Conservation (phyloP, 176 grass and related monocot genomes). For the Rhynchospora tenuis region DNA sequence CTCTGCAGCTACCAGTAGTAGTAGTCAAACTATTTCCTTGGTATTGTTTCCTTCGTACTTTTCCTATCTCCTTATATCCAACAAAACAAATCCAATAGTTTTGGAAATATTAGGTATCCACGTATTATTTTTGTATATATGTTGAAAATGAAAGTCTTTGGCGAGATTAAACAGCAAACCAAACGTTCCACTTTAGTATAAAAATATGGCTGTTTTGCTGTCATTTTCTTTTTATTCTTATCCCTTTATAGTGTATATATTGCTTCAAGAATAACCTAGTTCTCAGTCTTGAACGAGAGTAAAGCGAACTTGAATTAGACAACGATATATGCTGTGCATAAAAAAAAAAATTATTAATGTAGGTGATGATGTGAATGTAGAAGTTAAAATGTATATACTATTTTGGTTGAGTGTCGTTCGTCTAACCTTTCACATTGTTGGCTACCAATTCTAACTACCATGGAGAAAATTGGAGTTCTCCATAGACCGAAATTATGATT, state of each 20-base stretch:
- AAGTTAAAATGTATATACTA: neutral
- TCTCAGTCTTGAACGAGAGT: conserved; percentile 15
- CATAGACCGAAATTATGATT: neutral
- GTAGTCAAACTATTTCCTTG: neutral
- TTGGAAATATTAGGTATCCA: neutral
- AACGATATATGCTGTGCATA: neutral
- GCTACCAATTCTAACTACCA: neutral
- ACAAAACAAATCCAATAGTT: neutral
- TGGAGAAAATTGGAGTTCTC: neutral
- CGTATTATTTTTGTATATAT: neutral
- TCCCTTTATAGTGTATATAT: neutral
- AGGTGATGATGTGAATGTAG: neutral
- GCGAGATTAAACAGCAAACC: neutral
- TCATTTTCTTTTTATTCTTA: conserved; percentile 9
- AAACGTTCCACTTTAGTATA: neutral
- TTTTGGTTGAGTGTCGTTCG: neutral
- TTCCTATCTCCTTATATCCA: neutral
- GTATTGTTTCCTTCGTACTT: neutral
- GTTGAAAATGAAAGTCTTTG: conserved; percentile 2
- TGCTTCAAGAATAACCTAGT: conserved; percentile 19
- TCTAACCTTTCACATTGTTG: neutral
- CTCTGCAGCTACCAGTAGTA: neutral
- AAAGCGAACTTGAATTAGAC: conserved; percentile 5
- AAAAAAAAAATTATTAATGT: neutral
- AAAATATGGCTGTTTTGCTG: neutral